These are phyloP conservation scores for Phytopythium helicoides DNA, from an alignment of 352 stramenopile genomes.

Conservation along the genomic window DNA sequence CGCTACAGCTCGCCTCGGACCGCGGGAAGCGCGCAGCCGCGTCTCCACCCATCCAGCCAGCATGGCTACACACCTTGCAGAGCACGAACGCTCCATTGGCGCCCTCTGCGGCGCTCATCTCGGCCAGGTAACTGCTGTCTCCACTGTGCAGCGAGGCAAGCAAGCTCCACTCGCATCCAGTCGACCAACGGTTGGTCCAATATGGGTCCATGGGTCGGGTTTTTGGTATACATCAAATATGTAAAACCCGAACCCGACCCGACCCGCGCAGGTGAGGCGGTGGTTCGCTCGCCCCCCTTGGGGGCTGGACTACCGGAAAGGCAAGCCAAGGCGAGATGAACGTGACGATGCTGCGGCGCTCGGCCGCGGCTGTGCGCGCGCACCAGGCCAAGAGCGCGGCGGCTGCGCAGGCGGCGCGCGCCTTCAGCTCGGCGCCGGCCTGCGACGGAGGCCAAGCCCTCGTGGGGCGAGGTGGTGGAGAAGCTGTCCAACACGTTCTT, in stretches of 20 bases:
- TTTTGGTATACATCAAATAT: too few species aligned
- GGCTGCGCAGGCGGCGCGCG: conserved; percentile 14
- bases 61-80: conserved; percentile 35
- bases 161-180: conserved; percentile 10
- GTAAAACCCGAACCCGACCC: too few species aligned
- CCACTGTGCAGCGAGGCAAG: background rate
- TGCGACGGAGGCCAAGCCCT: conserved; percentile 50
- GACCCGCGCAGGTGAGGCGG: background rate
- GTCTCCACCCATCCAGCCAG: background rate
- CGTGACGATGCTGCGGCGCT: conserved; percentile 60
- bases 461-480: conserved; percentile 69
- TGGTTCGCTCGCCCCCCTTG: conserved; percentile 7
- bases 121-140: background rate
- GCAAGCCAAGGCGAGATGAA: conserved; percentile 22
- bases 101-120: conserved; percentile 2
- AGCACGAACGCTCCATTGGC: conserved; percentile 44
- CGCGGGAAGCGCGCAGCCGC: background rate
- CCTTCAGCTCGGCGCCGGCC: conserved; percentile 29
- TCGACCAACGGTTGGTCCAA: conserved; percentile 1
- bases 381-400: conserved; percentile 34
- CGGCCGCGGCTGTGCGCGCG: conserved; percentile 30
- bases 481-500: conserved; percentile 86
- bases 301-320: conserved; percentile 21
- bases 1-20: background rate
- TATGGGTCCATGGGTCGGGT: too few species aligned